Conservation (phyloP, 2,329 filamentous ascomycete genomes). For the Claviceps lovelessii region DNA sequence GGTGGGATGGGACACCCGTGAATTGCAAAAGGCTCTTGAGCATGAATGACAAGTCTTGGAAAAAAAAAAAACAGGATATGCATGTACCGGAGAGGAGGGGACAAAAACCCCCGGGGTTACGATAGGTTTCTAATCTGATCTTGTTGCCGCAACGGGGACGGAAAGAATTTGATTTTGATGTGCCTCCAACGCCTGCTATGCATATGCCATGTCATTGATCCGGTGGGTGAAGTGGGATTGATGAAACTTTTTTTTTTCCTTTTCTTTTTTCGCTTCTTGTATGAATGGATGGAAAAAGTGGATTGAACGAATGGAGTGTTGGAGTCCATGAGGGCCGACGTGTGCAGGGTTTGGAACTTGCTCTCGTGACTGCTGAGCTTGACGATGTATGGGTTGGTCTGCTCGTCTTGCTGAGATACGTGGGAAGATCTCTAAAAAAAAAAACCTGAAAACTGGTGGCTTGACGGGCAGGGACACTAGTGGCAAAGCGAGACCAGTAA, state of each 20-base stretch:
- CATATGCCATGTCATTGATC: slow-evolving; percentile 8
- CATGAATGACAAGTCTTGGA: not conserved
- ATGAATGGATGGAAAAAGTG: not conserved
- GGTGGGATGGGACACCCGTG: not conserved
- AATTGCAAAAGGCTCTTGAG: not conserved
- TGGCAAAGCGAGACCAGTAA: not conserved
- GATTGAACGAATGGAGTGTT: not conserved
- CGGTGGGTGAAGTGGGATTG: not conserved
- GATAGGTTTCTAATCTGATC: not conserved
- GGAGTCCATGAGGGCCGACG: not conserved
- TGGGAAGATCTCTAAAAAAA: not conserved
- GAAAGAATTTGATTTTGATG: not conserved
- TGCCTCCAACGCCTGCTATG: slow-evolving; percentile 21
- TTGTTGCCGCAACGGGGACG: not conserved
- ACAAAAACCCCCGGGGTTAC: not conserved
- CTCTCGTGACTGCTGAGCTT: not conserved
- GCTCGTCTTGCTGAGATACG: not conserved
- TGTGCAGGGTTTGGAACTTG: not conserved
- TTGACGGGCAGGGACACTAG: not conserved
- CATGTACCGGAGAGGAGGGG: not conserved
- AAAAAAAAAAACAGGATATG: not conserved
- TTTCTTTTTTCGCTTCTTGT: not conserved
- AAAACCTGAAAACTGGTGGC: not conserved
- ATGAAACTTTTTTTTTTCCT: not conserved
- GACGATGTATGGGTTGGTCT: not conserved